phyloP scores from a whole-genome alignment of 164 flowering plant species.

The Protea cynaroides region DNA sequence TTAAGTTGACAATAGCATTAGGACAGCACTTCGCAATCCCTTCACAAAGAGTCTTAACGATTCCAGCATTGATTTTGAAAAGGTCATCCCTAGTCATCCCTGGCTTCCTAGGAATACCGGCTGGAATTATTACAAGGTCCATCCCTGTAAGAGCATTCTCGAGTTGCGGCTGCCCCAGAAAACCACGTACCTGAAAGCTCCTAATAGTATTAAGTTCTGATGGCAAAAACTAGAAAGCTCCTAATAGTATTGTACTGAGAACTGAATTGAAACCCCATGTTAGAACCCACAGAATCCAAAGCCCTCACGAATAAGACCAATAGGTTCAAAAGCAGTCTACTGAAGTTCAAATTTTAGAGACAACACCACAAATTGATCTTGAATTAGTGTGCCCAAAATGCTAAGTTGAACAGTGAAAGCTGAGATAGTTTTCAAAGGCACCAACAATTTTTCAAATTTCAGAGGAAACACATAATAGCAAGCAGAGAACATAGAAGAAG shows the following conservation, averaged over 20 bases:
- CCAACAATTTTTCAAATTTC: neutral
- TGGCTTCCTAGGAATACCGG: constrained; percentile 88
- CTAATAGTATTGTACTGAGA: too few species aligned
- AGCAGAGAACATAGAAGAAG: neutral
- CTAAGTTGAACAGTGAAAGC: neutral
- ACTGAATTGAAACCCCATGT: neutral
- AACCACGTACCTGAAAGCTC: constrained; percentile 77
- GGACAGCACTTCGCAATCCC: constrained; percentile 23
- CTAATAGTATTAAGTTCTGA: neutral
- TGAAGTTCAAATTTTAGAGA: neutral
- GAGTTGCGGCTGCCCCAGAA: constrained; percentile 74
- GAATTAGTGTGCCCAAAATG: neutral
- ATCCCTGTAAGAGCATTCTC: constrained; percentile 87
- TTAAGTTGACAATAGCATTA: constrained; percentile 32
- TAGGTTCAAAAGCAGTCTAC: neutral
- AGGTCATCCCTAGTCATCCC: constrained; percentile 24
- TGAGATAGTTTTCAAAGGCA: neutral
- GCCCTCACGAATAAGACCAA: neutral
- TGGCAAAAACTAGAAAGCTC: neutral
- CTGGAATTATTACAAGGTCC: constrained; percentile 97
- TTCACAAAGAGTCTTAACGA: constrained; percentile 18
- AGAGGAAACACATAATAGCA: neutral
- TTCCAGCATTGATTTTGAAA: constrained; percentile 31
- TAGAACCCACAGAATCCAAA: neutral
- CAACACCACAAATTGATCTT: neutral